These are phyloP conservation scores for Apiospora marii DNA, from an alignment of 2,329 filamentous ascomycete genomes.

Conservation along the genomic window DNA sequence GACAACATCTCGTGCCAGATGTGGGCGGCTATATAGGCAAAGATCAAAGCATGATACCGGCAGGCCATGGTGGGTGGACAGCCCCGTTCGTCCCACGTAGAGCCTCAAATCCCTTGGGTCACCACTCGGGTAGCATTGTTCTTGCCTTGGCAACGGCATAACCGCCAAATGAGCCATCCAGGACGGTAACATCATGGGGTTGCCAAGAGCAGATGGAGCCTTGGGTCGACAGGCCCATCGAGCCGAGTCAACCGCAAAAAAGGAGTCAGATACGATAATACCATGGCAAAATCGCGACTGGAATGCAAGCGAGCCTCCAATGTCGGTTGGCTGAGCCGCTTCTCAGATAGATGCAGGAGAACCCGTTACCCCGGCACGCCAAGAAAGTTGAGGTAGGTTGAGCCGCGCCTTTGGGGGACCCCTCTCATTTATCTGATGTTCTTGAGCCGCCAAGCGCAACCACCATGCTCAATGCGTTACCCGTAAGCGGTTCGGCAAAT, in stretches of 20 bases:
- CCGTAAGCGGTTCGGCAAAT: background rate
- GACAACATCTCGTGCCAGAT: background rate
- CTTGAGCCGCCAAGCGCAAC: background rate
- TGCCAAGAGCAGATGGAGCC: background rate
- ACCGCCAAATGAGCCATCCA: background rate
- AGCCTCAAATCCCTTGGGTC: background rate
- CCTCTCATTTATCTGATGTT: background rate
- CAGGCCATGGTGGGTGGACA: background rate
- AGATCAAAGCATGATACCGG: background rate
- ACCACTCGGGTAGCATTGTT: background rate
- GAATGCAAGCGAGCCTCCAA: background rate
- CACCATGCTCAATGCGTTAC: background rate
- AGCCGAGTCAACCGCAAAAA: background rate
- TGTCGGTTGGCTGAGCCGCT: background rate
- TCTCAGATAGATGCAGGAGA: background rate
- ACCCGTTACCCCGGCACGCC: background rate
- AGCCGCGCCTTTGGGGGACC: background rate
- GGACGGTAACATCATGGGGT: background rate
- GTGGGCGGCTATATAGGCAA: background rate
- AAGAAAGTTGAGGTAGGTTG: background rate
- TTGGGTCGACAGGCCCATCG: background rate
- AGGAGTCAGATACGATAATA: background rate
- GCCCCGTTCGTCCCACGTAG: background rate
- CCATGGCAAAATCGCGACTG: background rate
- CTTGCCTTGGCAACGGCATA: no score